Evolutionary conservation across 1,284 basidiomycete species (phyloP).

Genomic region (Fomitopsis palustris): DNA sequence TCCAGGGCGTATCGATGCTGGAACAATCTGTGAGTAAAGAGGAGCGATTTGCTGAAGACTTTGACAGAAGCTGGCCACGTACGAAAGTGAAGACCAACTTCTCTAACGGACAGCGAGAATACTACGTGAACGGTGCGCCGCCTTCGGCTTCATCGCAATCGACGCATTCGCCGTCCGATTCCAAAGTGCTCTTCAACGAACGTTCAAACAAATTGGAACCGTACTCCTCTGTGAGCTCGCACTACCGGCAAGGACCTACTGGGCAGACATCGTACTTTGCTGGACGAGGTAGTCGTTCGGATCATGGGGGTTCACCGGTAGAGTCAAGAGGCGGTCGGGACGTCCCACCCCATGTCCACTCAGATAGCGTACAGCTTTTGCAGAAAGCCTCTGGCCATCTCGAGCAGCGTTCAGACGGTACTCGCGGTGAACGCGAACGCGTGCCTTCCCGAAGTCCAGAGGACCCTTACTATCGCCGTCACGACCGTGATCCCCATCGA

Average conservation of each 20-base stretch:
- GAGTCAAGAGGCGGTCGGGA: slow-evolving; percentile 46
- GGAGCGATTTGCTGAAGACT: slow-evolving; percentile 84
- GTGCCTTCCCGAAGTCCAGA: slow-evolving; percentile 15
- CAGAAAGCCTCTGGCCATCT: slow-evolving; percentile 37
- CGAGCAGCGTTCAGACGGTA: slow-evolving; percentile 13
- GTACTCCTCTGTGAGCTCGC: slow-evolving; percentile 44
- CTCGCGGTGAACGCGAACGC: slow-evolving; percentile 20
- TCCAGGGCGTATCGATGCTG: slow-evolving; percentile 15
- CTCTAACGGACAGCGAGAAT: slow-evolving; percentile 38
- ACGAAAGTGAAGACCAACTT: slow-evolving; percentile 40
- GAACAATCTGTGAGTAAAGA: slow-evolving; percentile 59
- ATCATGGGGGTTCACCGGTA: slow-evolving; percentile 35
- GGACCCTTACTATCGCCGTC: slow-evolving; percentile 15
- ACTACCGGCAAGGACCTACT: slow-evolving; percentile 29
- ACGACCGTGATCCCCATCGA: slow-evolving; percentile 21
- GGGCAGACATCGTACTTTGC: slow-evolving; percentile 30
- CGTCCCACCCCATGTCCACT: slow-evolving; percentile 37
- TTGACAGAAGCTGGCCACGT: slow-evolving; percentile 90
- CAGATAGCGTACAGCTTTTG: slow-evolving; percentile 43
- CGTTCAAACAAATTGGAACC: slow-evolving; percentile 83
- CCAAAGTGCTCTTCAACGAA: slow-evolving; percentile 86
- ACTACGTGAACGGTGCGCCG: slow-evolving; percentile 32
- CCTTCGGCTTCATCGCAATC: slow-evolving; percentile 38
- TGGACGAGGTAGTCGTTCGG: slow-evolving; percentile 44
- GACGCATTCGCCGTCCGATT: slow-evolving; percentile 47